A percentile compares a stretch with the other conserved stretches of the same genome.
Conservation (phyloP, 2,329 filamentous ascomycete species). For the Colletotrichum sp. region DNA sequence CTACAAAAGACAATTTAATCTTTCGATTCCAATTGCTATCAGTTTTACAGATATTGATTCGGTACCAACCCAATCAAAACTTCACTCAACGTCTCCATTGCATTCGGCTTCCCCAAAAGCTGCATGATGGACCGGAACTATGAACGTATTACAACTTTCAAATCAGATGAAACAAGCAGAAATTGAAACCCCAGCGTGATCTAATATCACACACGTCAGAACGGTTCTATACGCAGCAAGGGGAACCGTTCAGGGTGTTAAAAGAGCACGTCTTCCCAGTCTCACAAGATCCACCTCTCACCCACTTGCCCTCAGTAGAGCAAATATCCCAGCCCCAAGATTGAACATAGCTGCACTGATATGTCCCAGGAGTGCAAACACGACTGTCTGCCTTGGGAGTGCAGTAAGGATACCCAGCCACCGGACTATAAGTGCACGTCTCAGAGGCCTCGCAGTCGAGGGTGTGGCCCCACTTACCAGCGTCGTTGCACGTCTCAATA, state of each 20-base stretch:
- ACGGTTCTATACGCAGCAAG: neutral
- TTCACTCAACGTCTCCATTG: no score
- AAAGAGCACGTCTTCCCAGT: neutral
- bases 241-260: neutral
- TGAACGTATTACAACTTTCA: no score
- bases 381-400: neutral
- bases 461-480: neutral
- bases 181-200: no score
- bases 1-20: no score
- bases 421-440: slow-evolving; percentile 9
- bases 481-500: neutral
- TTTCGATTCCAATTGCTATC: no score
- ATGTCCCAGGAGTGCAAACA: neutral
- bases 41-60: no score
- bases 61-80: no score
- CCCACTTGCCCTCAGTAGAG: neutral
- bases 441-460: neutral
- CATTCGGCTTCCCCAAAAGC: no score
- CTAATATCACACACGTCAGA: no score
- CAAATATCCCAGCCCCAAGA: neutral
- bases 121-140: no score
- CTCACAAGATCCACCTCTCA: neutral
- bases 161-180: no score
- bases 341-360: neutral
- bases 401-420: slow-evolving; percentile 9